Evolutionary conservation across 208 protist species (phyloP).

Genomic region (Trypanosoma boissoni): DNA sequence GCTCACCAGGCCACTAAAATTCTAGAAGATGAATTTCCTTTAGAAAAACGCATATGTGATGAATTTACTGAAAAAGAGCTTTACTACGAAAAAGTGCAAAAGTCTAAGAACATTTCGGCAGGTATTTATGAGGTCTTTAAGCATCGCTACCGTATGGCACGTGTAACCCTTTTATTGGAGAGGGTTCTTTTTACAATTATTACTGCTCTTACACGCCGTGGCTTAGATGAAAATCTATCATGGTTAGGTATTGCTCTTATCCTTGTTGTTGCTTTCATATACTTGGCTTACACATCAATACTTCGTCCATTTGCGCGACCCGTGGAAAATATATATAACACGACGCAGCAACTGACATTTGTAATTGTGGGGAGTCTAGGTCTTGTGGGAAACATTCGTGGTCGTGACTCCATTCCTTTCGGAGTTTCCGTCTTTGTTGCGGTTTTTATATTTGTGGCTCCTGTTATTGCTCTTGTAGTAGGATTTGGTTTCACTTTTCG

Average conservation of each 20-base stretch:
- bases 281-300: slow-evolving; percentile 29
- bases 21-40: slow-evolving; percentile 55
- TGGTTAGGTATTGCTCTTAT: slow-evolving; percentile 55
- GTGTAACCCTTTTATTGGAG: slow-evolving; percentile 62
- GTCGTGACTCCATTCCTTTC: slow-evolving; percentile 17
- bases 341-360: slow-evolving; percentile 43
- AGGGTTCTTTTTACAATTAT: slow-evolving; percentile 58
- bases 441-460: slow-evolving; percentile 40
- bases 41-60: slow-evolving; percentile 56
- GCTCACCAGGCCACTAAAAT: slow-evolving; percentile 43
- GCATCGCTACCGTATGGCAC: slow-evolving; percentile 47
- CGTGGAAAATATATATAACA: slow-evolving; percentile 49
- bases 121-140: slow-evolving; percentile 65
- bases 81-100: slow-evolving; percentile 64
- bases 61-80: slow-evolving; percentile 54
- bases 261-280: slow-evolving; percentile 35
- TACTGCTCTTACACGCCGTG: slow-evolving; percentile 29
- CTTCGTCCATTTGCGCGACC: slow-evolving; percentile 46
- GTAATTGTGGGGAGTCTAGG: slow-evolving; percentile 32
- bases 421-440: slow-evolving; percentile 34
- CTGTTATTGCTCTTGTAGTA: slow-evolving; percentile 39
- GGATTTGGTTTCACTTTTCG: slow-evolving; percentile 47
- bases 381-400: slow-evolving; percentile 24
- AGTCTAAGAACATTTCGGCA: slow-evolving; percentile 46
- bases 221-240: slow-evolving; percentile 4